phyloP scores from a whole-genome alignment of 331 rosid species.

The Telfairia occidentalis region DNA sequence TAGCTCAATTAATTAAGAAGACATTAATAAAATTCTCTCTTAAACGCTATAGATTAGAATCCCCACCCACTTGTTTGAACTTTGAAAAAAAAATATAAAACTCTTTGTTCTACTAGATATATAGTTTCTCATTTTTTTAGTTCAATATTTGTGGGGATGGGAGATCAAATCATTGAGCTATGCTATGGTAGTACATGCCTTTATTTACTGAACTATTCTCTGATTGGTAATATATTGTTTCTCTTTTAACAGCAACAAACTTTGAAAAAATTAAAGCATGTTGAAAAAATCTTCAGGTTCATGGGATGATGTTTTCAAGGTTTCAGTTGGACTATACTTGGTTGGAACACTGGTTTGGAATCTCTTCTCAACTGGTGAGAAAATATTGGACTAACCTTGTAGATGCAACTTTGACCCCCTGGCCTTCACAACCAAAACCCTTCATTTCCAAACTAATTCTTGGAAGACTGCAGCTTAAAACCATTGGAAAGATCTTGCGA shows the following conservation, averaged over 20 bases:
- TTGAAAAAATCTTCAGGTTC: slow-evolving; percentile 44
- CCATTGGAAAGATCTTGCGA: neutral
- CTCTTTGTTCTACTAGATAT: too few species aligned
- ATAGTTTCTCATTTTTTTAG: too few species aligned
- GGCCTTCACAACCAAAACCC: neutral
- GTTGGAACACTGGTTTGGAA: slow-evolving; percentile 93
- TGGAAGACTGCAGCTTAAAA: neutral
- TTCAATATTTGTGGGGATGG: too few species aligned
- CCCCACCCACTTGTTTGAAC: too few species aligned
- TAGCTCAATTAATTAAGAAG: too few species aligned
- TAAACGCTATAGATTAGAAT: too few species aligned
- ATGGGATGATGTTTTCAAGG: slow-evolving; percentile 97
- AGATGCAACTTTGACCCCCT: neutral
- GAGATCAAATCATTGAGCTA: too few species aligned
- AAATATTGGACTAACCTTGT: slow-evolving; percentile 53
- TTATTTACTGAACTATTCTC: too few species aligned
- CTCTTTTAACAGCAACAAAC: too few species aligned
- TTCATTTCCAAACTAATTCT: slow-evolving; percentile 18
- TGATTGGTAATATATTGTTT: neutral
- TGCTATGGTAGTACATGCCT: too few species aligned
- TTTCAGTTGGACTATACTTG: slow-evolving; percentile 84
- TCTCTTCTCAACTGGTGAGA: slow-evolving; percentile 89
- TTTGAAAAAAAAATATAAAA: too few species aligned
- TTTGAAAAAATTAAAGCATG: neutral
- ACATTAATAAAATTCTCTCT: too few species aligned